Conservation (phyloP, 495 filamentous ascomycete species). For the Jackrogersella minutella region DNA sequence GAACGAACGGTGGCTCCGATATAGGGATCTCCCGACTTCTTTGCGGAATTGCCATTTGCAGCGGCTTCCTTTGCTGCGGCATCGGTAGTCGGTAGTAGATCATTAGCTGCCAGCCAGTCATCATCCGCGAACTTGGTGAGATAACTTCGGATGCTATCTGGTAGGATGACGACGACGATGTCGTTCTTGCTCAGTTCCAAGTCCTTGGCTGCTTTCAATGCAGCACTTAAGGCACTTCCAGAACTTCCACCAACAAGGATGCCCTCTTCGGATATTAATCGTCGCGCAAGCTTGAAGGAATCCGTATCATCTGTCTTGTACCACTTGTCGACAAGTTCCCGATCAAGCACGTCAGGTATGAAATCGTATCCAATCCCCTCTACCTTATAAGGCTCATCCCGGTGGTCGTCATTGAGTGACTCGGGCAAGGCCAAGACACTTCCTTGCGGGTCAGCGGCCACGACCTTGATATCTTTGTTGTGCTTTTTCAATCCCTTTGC, state of each 20-base stretch:
- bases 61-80: constrained; percentile 49
- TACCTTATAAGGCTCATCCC: constrained; percentile 91
- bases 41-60: constrained; percentile 54
- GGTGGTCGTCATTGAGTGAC: constrained; percentile 76
- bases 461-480: constrained; percentile 79
- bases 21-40: constrained; percentile 67
- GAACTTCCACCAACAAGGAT: constrained; percentile 94
- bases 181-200: constrained; percentile 75
- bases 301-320: constrained; percentile 96
- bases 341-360: constrained; percentile 91
- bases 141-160: constrained; percentile 96
- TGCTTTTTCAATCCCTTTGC: constrained; percentile 88
- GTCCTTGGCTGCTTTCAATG: constrained; percentile 80
- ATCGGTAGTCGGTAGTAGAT: constrained; percentile 69
- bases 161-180: constrained; percentile 87
- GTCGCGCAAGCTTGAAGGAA: constrained; percentile 86
- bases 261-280: constrained; percentile 93
- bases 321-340: constrained; percentile 85
- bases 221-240: constrained; percentile 89
- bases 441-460: constrained; percentile 91
- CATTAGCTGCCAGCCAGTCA: constrained; percentile 96
- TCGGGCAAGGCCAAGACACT: constrained; percentile 86
- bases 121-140: constrained; percentile 99
- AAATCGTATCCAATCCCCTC: constrained; percentile 99
- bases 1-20: constrained; percentile 76